Evolutionary conservation across 495 filamentous ascomycete genomes (phyloP).

Genomic region (Chaetomium tenue): DNA sequence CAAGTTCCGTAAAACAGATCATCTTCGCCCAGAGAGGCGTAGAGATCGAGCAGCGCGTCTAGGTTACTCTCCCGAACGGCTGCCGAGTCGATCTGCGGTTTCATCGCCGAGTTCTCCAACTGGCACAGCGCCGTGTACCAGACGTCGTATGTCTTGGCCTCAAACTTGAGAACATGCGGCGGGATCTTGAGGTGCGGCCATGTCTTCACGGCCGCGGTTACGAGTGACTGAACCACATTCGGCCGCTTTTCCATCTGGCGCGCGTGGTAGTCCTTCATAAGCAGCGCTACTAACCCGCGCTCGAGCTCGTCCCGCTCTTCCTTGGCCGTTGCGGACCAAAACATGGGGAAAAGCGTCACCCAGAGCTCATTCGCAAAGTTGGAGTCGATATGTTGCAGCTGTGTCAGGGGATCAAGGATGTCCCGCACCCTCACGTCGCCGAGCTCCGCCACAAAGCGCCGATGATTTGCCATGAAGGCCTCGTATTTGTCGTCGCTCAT

Average conservation of each 20-base stretch:
- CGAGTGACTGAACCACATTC: constrained; percentile 87
- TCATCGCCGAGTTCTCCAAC: constrained; percentile 79
- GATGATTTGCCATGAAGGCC: constrained; percentile 70
- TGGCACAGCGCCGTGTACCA: constrained; percentile 89
- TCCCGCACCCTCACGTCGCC: constrained; percentile 82
- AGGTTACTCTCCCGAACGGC: constrained; percentile 87
- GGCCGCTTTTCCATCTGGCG: constrained; percentile 90
- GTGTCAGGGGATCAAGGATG: constrained; percentile 84
- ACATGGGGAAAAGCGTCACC: constrained; percentile 86
- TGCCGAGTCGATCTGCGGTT: constrained; percentile 77
- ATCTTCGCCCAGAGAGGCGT: constrained; percentile 84
- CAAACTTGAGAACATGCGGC: constrained; percentile 91
- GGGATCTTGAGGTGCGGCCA: constrained; percentile 87
- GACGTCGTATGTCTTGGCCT: constrained; percentile 84
- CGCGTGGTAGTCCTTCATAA: constrained; percentile 93
- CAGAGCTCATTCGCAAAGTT: constrained; percentile 81
- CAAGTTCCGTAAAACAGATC: constrained; percentile 98
- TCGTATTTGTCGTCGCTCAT: constrained; percentile 83
- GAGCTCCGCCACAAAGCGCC: constrained; percentile 76
- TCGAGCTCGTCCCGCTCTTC: constrained; percentile 92
- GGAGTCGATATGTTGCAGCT: constrained; percentile 86
- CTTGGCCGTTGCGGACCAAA: constrained; percentile 81
- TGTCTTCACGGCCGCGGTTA: constrained; percentile 78
- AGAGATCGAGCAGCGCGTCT: constrained; percentile 88
- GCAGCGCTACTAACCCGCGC: constrained; percentile 76